Base-by-base conservation (phyloP, 2,329 filamentous ascomycete species). In the Colletotrichum ledebouriae region DNA sequence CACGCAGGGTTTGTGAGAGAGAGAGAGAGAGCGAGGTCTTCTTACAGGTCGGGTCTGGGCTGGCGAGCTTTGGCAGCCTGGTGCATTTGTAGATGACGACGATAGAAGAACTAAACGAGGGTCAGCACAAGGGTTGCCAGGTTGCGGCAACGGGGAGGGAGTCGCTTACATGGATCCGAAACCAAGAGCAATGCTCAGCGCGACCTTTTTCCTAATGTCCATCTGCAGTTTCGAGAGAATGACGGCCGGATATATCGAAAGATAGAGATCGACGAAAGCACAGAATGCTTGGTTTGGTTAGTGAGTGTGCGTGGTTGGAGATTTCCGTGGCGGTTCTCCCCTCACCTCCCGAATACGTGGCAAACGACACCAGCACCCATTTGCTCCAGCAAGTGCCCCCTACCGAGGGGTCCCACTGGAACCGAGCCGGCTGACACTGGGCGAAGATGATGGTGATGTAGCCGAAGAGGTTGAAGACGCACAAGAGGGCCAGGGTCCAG, bases 371-470 rank as follows among this genome's bases (percentile, higher is more conserved):
- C 4, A 83, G 71, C 39, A 80, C 76, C 68, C 69, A 73, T 15
- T 67, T 73, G 67, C 73, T 74, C 73, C 76, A 78, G 71, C 78
- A 84, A 6, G 49, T 77, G 4, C 77, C 72, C 2, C 11, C 39
- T 2, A 79, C 73, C 3, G 73, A 70, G 10, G 76, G 74, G 52
- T 79, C 72, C 83, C 83, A 85, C 34, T 80, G 74, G 0, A 80
- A 78, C n/a, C 67, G 50, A 2, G 72, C 67, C 0, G 83, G 83
- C 3, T 73, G 73, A 71, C 84, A 85, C 66, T 81, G 81, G 1
- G 77, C 80, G 33, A 83, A 80, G 2, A 83, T 70, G 6, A 84
- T 75, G 12, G 82, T 69, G 17, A 84, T 76, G 52, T 76, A 80
- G 3, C 75, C 75, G 0, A 78, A 59, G 5, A 81, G 71, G 2